These are phyloP conservation scores for Moesziomyces sp. DNA, from an alignment of 1,284 basidiomycete species.

Conservation along the genomic window DNA sequence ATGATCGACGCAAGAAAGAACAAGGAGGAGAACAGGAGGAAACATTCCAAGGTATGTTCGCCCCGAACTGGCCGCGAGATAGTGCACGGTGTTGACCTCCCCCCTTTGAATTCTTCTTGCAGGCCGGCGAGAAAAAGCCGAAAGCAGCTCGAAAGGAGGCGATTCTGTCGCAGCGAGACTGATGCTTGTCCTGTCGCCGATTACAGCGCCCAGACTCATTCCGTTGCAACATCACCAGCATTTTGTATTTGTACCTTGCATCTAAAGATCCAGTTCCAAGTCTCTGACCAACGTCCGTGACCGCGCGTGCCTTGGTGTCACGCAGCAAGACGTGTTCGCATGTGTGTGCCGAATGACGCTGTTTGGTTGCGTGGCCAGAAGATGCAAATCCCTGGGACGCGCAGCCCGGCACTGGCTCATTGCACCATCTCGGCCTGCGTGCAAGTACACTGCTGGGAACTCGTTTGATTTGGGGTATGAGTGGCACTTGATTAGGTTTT, in stretches of 20 bases:
- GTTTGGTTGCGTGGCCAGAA: no score
- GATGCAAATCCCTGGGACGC: no score
- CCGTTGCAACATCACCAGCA: conserved; percentile 7
- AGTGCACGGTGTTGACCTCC: not conserved
- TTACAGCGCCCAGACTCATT: not conserved
- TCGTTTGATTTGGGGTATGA: conserved; percentile 1
- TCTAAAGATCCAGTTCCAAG: no score
- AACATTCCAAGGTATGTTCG: conserved; percentile 70
- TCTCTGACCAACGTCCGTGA: no score
- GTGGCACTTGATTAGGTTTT: conserved; percentile 1
- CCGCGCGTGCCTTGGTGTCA: no score
- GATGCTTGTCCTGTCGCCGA: not conserved
- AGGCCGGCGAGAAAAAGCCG: conserved; percentile 86
- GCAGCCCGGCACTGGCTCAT: no score
- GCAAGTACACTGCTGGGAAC: no score
- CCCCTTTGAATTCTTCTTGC: conserved; percentile 64
- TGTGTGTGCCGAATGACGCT: no score
- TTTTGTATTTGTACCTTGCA: conserved; percentile 31
- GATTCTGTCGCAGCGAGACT: conserved; percentile 46
- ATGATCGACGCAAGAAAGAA: conserved; percentile 89
- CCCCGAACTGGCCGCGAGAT: not conserved
- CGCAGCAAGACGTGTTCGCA: no score
- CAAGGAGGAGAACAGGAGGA: conserved; percentile 90
- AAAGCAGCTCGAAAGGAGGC: conserved; percentile 83
- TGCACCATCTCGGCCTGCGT: no score